phyloP scores from a whole-genome alignment of 257 asterid species.

The Parsonsia alboflavescens region DNA sequence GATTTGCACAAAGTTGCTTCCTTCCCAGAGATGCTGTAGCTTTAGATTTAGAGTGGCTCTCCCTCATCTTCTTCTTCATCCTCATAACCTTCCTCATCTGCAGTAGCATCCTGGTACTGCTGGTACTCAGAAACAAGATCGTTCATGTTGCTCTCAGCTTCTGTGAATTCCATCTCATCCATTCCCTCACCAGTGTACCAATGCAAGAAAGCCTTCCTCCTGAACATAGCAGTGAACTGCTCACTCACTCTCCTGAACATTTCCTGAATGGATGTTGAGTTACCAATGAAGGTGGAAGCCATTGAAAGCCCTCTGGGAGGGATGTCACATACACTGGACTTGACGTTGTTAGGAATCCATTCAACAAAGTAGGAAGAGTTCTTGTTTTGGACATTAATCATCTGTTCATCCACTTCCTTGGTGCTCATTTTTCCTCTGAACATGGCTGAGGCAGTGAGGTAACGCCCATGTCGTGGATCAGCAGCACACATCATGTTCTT shows the following conservation, averaged over 20 bases:
- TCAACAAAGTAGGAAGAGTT: constrained; percentile 85
- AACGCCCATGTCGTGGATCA: constrained; percentile 86
- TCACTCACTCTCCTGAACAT: constrained; percentile 93
- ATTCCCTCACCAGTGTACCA: constrained; percentile 89
- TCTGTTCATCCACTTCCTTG: constrained; percentile 82
- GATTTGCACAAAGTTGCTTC: background rate
- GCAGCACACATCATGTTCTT: constrained; percentile 97
- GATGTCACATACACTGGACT: constrained; percentile 86
- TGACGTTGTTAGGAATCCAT: constrained; percentile 91
- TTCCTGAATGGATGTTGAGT: constrained; percentile 85
- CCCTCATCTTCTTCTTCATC: constrained; percentile 61
- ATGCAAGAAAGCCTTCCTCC: constrained; percentile 93
- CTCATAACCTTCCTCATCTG: constrained; percentile 71
- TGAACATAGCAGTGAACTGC: constrained; percentile 90
- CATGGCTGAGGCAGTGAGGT: constrained; percentile 91
- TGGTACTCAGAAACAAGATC: constrained; percentile 88
- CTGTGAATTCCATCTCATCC: constrained; percentile 89
- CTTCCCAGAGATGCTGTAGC: background rate
- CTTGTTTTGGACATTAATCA: constrained; percentile 85
- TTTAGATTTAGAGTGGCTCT: constrained; percentile 14
- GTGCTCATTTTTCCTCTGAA: constrained; percentile 92
- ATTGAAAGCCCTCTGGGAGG: constrained; percentile 84
- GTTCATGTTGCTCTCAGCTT: constrained; percentile 89
- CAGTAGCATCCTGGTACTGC: constrained; percentile 94
- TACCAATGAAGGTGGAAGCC: constrained; percentile 84